phyloP scores from a whole-genome alignment of 1,284 basidiomycete species.

The Trichosporon sp. region DNA sequence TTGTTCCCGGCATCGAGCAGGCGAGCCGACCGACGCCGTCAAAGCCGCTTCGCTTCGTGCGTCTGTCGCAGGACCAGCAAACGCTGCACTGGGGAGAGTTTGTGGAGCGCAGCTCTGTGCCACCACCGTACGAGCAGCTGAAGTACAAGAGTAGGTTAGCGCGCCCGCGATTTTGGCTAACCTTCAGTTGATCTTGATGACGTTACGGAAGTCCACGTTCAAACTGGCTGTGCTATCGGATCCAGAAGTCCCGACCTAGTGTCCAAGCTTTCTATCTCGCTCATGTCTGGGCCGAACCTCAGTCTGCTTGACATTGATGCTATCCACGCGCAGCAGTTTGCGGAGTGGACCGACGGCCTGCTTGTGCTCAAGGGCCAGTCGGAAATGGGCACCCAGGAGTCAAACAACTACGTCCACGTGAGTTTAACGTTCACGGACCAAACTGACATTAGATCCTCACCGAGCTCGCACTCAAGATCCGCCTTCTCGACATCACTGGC shows the following conservation, averaged over 20 bases:
- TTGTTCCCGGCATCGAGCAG: slow-evolving; percentile 25
- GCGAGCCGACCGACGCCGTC: slow-evolving; percentile 21
- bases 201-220: slow-evolving; percentile 69
- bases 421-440: slow-evolving; percentile 3
- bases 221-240: slow-evolving; percentile 62
- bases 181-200: slow-evolving; percentile 61
- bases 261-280: slow-evolving; percentile 72
- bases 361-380: slow-evolving; percentile 76
- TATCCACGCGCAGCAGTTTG: slow-evolving; percentile 74
- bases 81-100: slow-evolving; percentile 40
- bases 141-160: slow-evolving; percentile 56
- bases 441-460: slow-evolving; percentile 55
- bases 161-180: slow-evolving; percentile 1
- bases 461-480: slow-evolving; percentile 90
- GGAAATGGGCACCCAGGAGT: slow-evolving; percentile 69
- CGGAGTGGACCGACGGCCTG: slow-evolving; percentile 94
- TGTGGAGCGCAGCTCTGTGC: slow-evolving; percentile 14
- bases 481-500: slow-evolving; percentile 81
- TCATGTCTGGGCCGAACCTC: slow-evolving; percentile 60
- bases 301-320: slow-evolving; percentile 82
- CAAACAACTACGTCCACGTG: slow-evolving; percentile 65
- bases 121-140: slow-evolving; percentile 31
- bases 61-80: slow-evolving; percentile 37
- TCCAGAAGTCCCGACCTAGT: slow-evolving; percentile 41
- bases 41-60: slow-evolving; percentile 37